Conservation (phyloP, 2,329 filamentous ascomycete species). For the Microcera coccophila region DNA sequence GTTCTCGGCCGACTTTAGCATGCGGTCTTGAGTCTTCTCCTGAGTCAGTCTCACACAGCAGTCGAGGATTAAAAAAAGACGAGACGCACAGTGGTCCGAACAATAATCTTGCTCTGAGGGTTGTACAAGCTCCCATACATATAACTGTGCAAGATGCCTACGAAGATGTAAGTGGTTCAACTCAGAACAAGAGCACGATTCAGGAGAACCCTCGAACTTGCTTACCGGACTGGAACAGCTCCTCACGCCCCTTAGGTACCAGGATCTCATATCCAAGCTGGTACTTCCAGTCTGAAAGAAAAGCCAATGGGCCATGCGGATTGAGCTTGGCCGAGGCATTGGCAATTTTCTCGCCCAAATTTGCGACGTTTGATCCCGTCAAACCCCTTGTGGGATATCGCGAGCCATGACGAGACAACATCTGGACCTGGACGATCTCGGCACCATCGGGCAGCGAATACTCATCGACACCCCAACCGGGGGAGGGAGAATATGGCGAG, state of each 20-base stretch:
- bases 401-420: constrained; percentile 70
- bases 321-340: constrained; percentile 51
- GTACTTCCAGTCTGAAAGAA: constrained; percentile 67
- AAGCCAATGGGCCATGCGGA: constrained; percentile 57
- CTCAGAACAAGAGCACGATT: too few species aligned
- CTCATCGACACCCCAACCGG: constrained; percentile 72
- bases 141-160: constrained; percentile 66
- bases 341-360: constrained; percentile 55
- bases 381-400: constrained; percentile 65
- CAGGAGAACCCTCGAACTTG: not conserved
- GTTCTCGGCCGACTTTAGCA: constrained; percentile 73
- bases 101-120: constrained; percentile 67
- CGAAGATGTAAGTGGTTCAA: constrained; percentile 1
- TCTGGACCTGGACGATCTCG: constrained; percentile 65
- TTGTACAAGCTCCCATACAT: constrained; percentile 70
- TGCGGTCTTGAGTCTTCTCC: constrained; percentile 64
- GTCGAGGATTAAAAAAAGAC: not conserved
- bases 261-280: constrained; percentile 67
- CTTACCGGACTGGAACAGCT: constrained; percentile 62
- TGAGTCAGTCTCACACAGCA: constrained; percentile 11
- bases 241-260: constrained; percentile 67
- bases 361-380: constrained; percentile 49
- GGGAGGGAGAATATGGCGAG: constrained; percentile 65
- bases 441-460: constrained; percentile 63
- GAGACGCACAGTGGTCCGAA: constrained; percentile 57